These are phyloP conservation scores for Anisodus acutangulus DNA, from an alignment of 257 asterid genomes.

Conservation along the genomic window DNA sequence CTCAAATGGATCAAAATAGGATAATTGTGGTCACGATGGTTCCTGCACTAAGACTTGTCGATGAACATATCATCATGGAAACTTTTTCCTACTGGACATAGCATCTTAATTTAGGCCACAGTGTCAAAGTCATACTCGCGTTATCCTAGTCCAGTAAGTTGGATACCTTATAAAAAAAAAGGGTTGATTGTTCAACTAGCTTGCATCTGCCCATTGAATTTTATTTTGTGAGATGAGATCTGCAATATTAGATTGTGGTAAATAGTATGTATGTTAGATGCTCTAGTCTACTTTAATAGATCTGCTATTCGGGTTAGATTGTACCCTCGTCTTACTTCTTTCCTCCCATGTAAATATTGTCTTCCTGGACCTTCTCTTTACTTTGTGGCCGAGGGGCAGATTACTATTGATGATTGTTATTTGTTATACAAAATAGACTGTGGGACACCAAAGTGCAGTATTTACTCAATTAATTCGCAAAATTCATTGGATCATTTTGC, in stretches of 20 bases:
- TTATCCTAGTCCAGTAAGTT: background rate
- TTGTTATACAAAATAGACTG: conserved; percentile 5
- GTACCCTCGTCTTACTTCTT: background rate
- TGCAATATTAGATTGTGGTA: background rate
- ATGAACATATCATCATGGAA: background rate
- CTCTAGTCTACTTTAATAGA: background rate
- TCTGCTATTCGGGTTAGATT: background rate
- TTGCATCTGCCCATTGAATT: background rate
- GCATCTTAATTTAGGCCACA: background rate
- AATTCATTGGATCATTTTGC: conserved; percentile 15
- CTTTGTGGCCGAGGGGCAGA: background rate
- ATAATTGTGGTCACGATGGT: background rate
- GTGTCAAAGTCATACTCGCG: background rate
- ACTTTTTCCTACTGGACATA: background rate
- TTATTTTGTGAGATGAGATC: background rate
- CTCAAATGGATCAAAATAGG: background rate
- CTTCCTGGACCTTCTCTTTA: conserved; percentile 17
- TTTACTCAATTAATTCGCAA: background rate
- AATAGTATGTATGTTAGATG: background rate
- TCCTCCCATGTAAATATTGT: background rate
- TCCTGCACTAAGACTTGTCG: background rate
- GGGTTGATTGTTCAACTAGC: background rate
- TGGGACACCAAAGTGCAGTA: conserved; percentile 5
- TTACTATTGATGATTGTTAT: background rate
- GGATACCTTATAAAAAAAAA: no score